A percentile compares a stretch with the other conserved stretches of the same genome.
These are phyloP conservation scores for Coix lacrymajobi DNA, from an alignment of 176 grass and related monocot species.

Conservation along the genomic window DNA sequence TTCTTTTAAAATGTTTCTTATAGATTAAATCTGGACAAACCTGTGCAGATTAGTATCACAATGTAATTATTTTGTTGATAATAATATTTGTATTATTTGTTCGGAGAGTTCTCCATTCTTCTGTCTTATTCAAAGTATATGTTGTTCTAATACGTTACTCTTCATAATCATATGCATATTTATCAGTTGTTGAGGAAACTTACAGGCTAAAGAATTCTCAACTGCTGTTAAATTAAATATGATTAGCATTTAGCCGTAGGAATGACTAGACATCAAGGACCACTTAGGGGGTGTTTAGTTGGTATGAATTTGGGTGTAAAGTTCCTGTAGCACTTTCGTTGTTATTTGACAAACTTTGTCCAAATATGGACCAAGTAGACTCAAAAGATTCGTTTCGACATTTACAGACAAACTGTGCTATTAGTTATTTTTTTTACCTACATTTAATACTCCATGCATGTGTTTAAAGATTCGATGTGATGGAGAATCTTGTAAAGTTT, in stretches of 20 bases:
- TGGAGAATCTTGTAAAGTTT: too few species aligned
- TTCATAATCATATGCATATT: not conserved
- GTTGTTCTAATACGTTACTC: not conserved
- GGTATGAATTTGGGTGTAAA: too few species aligned
- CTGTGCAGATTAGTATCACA: constrained; percentile 47
- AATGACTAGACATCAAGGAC: not conserved
- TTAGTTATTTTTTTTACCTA: too few species aligned
- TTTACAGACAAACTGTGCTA: too few species aligned
- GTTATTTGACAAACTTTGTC: too few species aligned
- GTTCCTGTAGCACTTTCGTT: too few species aligned
- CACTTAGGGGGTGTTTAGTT: too few species aligned
- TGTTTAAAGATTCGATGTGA: too few species aligned
- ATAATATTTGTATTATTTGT: constrained; percentile 24
- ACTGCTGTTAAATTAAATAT: not conserved
- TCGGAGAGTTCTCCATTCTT: not conserved
- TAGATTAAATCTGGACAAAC: constrained; percentile 39
- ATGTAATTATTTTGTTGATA: constrained; percentile 49
- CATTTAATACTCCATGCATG: too few species aligned
- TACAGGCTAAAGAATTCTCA: not conserved
- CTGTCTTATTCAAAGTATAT: not conserved
- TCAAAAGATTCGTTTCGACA: too few species aligned
- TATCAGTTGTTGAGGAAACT: not conserved
- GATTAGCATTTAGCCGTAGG: not conserved
- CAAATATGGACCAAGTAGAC: too few species aligned
- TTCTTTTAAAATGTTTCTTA: constrained; percentile 42